Base-by-base conservation (phyloP, 352 stramenopile species). In the Phytophthora cryptogea region DNA sequence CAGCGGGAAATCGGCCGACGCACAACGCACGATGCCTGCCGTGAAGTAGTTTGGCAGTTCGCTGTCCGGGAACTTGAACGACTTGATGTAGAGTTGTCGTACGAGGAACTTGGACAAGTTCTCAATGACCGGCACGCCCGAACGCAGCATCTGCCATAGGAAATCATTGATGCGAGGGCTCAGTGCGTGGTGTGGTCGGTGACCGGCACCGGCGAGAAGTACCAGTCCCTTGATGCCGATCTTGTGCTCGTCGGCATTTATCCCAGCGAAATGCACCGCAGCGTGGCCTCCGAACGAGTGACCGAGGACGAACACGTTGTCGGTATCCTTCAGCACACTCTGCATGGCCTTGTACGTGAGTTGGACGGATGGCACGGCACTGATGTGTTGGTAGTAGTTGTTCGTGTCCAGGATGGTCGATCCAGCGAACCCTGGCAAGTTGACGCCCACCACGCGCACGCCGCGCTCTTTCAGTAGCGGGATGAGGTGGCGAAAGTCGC, bases 241-340 rank as follows among this genome's bases (percentile, higher is more conserved):
- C 27, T 69, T 40, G 3, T 66, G 45, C 43, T 68, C 45, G 27
- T 72, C 44, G 0, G 58, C 36, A 31, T 85, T 76, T 7, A 78
- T 68, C 1, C 67, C 74, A 0, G 79, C 75, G 30, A 92, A 56
- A 26, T 80, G 68, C 6, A 89, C 58, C 0, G 67, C 72, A 5
- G 79, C 69, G 50, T 92, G 80, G 20, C 76, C 74, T 8, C 83
- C 78, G 39, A 90, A 89, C 31, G 83, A 92, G 41, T 90, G 80
- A 2, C 83, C 80, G 2, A 90, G 47, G 10, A 90, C 55, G 40
- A 92, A 79, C 13, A 85, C 63, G 39, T 79, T 66, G 23, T 69
- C 46, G 3, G 66, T 59, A 3, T 54, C 47, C 26, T 46, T 41
- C 14, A 79, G 59, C 10, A 88, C 66, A n/a, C 45, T 13, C 6